Conservation (phyloP, 305 asterid species). For the Fraxinus angustifolia region DNA sequence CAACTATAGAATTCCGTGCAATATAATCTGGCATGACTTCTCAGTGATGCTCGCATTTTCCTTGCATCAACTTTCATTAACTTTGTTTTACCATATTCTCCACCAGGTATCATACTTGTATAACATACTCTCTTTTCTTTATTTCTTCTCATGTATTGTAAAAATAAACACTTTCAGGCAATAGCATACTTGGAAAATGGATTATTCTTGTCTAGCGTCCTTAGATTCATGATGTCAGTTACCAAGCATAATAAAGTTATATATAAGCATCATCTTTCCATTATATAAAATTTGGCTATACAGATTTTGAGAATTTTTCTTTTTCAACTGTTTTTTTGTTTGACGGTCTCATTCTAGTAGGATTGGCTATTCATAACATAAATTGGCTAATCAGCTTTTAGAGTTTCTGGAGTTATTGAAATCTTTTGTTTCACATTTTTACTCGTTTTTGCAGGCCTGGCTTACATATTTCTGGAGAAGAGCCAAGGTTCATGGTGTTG, state of each 20-base stretch:
- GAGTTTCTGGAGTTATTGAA: not conserved
- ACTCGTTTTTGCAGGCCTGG: slow-evolving; percentile 68
- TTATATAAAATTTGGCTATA: not conserved
- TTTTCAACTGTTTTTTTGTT: not conserved
- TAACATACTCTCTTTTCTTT: not conserved
- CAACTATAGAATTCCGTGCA: not conserved
- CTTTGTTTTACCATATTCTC: not conserved
- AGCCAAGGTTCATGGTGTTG: slow-evolving; percentile 85
- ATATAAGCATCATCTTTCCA: not conserved
- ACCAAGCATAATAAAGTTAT: slow-evolving; percentile 1
- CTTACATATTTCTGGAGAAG: slow-evolving; percentile 99
- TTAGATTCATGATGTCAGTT: not conserved
- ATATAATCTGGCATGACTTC: not conserved
- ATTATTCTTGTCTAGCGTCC: slow-evolving; percentile 8
- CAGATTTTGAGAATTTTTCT: not conserved
- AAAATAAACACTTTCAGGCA: not conserved
- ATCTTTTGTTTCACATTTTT: not conserved
- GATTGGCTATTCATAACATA: not conserved
- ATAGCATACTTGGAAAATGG: not conserved
- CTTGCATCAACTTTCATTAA: not conserved
- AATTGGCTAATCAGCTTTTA: not conserved
- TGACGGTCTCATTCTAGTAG: not conserved
- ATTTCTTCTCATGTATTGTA: not conserved
- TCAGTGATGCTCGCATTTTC: not conserved
- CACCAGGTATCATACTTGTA: not conserved